Base-by-base conservation (phyloP, 306 rosid genomes). In the Boehmeria nivea region DNA sequence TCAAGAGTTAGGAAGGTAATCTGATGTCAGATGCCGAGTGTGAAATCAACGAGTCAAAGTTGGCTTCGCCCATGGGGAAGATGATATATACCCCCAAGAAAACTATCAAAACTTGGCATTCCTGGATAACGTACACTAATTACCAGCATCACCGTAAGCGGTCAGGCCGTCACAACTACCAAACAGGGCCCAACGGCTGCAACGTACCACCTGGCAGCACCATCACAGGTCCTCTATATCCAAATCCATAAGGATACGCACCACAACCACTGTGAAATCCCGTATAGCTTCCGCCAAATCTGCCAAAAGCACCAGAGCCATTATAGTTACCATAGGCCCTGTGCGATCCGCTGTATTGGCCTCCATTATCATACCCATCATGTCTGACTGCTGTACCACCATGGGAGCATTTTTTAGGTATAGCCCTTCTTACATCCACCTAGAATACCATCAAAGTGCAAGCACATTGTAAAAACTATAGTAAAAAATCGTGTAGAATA, bases 391-490 rank as follows among this genome's bases (percentile, higher is more conserved):
- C 66, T 53, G 53, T 58, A 40, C 72, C 73, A 50, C 83, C 70
- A 55, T 75, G 42, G 53, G 62, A 46, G 71, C 61, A 68, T 66
- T 68, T 65, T 67, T 70, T 80, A 42, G 84, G 93, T 70, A 74
- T 77, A 54, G 87, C 87, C 69, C 72, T 77, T 68, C 75, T 80
- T 50, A 80, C 67, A 55, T 84, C 93, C 51, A 84, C 87, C 93
- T 83, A 60, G 52, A 60, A 70, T 25, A 46, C 19, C 24, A 23
- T 39, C 56, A 48, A 22, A 44, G 15, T 54, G 27, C 25, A 16
- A 2, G 10, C 1, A 37, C 42, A 28, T 39, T 52, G 40, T 10
- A 47, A 67, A 43, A 44, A 42, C 8, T 28, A 15, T 65, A 14
- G 23, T n/a, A n/a, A n/a, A n/a, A n/a, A n/a, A n/a, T n/a, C n/a